Percentiles rank a stretch among this genome's conserved stretches.
phyloP scores from a whole-genome alignment of 2,329 filamentous ascomycete species.

The Ascocoryne sarcoides region DNA sequence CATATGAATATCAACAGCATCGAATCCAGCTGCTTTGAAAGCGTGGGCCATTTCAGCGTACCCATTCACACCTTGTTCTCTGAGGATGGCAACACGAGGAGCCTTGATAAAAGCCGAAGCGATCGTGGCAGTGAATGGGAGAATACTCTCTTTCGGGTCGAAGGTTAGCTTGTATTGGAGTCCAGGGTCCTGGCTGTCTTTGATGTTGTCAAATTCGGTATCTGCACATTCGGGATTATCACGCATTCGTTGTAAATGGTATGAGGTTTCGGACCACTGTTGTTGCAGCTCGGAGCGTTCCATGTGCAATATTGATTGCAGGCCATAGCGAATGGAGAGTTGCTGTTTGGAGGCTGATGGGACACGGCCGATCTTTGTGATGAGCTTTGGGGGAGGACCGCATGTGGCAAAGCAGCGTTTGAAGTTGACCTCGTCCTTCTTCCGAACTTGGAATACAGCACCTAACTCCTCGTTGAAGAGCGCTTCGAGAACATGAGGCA shows the following conservation, averaged over 20 bases:
- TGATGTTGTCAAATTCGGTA: conserved; percentile 67
- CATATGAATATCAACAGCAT: conserved; percentile 93
- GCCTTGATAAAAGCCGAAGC: conserved; percentile 44
- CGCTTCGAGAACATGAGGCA: conserved; percentile 56
- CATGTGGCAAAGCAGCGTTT: conserved; percentile 85
- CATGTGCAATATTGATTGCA: conserved; percentile 58
- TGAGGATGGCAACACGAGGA: conserved; percentile 80
- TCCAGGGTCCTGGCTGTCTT: conserved; percentile 70
- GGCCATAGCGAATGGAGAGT: conserved; percentile 65
- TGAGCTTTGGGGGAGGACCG: conserved; percentile 70
- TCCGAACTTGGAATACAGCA: conserved; percentile 89
- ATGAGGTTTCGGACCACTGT: conserved; percentile 81
- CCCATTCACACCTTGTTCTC: conserved; percentile 93
- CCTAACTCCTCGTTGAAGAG: conserved; percentile 96
- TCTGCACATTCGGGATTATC: conserved; percentile 86
- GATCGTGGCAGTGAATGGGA: conserved; percentile 52
- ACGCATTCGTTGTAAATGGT: conserved; percentile 81
- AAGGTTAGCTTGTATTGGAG: conserved; percentile 77
- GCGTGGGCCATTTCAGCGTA: conserved; percentile 98
- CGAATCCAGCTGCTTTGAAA: conserved; percentile 85
- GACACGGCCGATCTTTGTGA: conserved; percentile 77
- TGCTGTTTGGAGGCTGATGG: conserved; percentile 62
- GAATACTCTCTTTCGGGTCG: conserved; percentile 63
- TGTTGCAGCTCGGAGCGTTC: conserved; percentile 69
- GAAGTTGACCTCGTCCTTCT: conserved; percentile 76